phyloP scores from a whole-genome alignment of 1,284 basidiomycete species.

The Ganoderma lingzhi region DNA sequence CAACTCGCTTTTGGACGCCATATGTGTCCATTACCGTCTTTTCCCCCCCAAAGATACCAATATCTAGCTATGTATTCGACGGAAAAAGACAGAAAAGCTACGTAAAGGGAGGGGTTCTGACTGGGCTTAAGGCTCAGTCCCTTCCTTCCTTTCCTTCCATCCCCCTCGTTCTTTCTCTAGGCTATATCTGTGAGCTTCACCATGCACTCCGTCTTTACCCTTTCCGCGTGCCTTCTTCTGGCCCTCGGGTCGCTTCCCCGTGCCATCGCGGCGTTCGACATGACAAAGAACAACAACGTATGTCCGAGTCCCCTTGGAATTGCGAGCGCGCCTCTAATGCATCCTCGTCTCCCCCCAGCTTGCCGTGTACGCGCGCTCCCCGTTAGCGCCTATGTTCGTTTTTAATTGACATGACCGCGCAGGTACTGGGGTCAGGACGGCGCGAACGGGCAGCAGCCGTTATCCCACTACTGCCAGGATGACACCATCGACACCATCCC shows the following conservation, averaged over 20 bases:
- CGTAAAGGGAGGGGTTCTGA: too few species aligned
- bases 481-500: slow-evolving; percentile 59
- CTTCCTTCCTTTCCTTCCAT: neutral
- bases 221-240: slow-evolving; percentile 30
- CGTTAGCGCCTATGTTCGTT: neutral
- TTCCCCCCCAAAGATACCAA: too few species aligned
- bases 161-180: slow-evolving; percentile 5
- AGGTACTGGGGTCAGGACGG: slow-evolving; percentile 58
- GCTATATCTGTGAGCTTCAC: slow-evolving; percentile 23
- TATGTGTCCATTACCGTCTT: too few species aligned
- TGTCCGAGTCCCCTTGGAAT: slow-evolving; percentile 20
- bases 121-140: slow-evolving; percentile 5
- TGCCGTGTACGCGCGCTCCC: slow-evolving; percentile 33
- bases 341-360: slow-evolving; percentile 23
- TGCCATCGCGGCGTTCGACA: slow-evolving; percentile 38
- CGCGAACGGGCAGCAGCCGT: slow-evolving; percentile 52
- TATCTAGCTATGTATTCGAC: too few species aligned
- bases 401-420: slow-evolving; percentile 6
- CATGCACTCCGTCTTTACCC: slow-evolving; percentile 26
- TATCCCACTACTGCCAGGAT: slow-evolving; percentile 59
- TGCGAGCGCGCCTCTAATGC: slow-evolving; percentile 13
- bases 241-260: slow-evolving; percentile 32
- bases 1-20: too few species aligned
- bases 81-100: too few species aligned
- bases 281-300: slow-evolving; percentile 42